phyloP scores from a whole-genome alignment of 169 alveolate species.

The Eimeria tenella region DNA sequence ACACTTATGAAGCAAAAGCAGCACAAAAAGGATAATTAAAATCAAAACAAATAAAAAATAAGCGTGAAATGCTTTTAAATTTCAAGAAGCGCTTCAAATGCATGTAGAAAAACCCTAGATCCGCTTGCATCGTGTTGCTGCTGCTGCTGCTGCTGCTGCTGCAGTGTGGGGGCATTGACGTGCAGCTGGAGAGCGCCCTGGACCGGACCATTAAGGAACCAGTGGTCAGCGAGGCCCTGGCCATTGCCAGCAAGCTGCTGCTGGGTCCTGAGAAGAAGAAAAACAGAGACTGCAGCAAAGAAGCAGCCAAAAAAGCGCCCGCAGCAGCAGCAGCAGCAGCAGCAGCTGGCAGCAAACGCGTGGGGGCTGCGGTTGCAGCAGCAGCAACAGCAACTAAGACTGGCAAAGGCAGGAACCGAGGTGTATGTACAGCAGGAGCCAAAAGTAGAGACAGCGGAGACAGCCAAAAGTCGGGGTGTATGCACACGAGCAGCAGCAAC shows the following conservation, averaged over 20 bases:
- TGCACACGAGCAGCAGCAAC: background rate
- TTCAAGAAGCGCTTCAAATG: too few species aligned
- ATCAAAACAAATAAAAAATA: too few species aligned
- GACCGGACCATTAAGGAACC: conserved; percentile 92
- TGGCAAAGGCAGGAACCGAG: conserved; percentile 30
- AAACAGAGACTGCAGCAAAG: background rate
- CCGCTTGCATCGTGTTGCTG: background rate
- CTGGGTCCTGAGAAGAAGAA: conserved; percentile 72
- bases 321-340: conserved; percentile 1
- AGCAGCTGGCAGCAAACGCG: background rate
- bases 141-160: conserved; percentile 1
- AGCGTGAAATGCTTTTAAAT: too few species aligned
- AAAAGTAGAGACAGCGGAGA: background rate
- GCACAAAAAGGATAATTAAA: too few species aligned
- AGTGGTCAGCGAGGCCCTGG: conserved; percentile 88
- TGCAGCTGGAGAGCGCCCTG: conserved; percentile 89
- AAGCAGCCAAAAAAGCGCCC: background rate
- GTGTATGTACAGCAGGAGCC: background rate
- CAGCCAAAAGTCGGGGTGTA: background rate
- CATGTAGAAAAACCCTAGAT: too few species aligned
- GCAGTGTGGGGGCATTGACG: conserved; percentile 85
- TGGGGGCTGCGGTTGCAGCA: background rate
- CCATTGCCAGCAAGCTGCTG: conserved; percentile 83
- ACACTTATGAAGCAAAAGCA: background rate
- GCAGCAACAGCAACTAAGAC: conserved; percentile 26